Percentiles rank a stretch among this genome's conserved stretches.
phyloP scores from a whole-genome alignment of 2,329 filamentous ascomycete species.

The Metarhizium sp. region DNA sequence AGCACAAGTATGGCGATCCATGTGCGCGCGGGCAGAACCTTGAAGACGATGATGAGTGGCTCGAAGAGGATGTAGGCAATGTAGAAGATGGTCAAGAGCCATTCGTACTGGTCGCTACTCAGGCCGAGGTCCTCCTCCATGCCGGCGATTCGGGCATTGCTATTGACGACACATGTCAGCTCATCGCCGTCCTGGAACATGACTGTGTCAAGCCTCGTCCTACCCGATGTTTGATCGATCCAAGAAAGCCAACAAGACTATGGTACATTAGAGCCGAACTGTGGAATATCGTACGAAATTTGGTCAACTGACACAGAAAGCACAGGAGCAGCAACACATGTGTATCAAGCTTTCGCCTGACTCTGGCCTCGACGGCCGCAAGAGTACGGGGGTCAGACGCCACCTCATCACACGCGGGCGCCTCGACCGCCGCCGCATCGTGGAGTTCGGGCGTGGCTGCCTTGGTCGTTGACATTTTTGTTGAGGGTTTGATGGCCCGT shows the following conservation, averaged over 20 bases:
- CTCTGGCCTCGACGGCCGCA: neutral
- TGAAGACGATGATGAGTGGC: conserved; percentile 8
- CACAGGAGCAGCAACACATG: conserved; percentile 3
- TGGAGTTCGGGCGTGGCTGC: neutral
- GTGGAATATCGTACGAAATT: neutral
- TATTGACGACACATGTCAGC: neutral
- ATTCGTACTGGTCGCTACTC: conserved; percentile 11
- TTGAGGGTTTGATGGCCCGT: neutral
- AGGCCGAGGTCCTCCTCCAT: conserved; percentile 12
- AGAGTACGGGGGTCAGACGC: neutral
- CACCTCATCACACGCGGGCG: neutral
- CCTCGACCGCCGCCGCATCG: neutral
- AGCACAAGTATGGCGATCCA: conserved; percentile 6
- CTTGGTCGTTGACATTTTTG: neutral
- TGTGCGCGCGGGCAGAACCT: conserved; percentile 4
- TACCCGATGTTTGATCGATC: conserved; percentile 4
- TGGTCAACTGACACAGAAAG: conserved; percentile 1
- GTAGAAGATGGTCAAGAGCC: conserved; percentile 16
- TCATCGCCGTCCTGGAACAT: neutral
- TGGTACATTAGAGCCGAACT: neutral
- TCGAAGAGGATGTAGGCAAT: conserved; percentile 11
- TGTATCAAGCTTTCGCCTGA: neutral
- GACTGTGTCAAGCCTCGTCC: neutral
- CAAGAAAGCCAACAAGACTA: conserved; percentile 1
- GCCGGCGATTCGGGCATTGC: conserved; percentile 14